Conservation (phyloP, 2,329 filamentous ascomycete species). For the Elsinoe australis region DNA sequence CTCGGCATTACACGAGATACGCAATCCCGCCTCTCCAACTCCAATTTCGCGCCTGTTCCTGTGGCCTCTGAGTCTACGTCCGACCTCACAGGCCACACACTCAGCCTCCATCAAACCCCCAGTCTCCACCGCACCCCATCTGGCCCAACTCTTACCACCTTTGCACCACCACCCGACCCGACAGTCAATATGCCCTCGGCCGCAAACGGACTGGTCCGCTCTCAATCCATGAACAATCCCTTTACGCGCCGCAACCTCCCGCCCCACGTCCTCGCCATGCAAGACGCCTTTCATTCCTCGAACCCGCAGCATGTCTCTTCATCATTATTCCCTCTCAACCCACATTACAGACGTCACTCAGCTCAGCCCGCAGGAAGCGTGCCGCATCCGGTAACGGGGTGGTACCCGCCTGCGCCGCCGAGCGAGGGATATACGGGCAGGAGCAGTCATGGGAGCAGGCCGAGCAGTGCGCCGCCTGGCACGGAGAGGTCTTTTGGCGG, state of each 20-base stretch:
- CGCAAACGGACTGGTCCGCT: constrained; percentile 7
- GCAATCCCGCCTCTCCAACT: background rate
- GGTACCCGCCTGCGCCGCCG: constrained; percentile 29
- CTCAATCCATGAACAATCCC: constrained; percentile 1
- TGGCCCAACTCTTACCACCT: background rate
- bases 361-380: constrained; percentile 22
- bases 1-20: background rate
- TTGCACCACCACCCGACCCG: constrained; percentile 4
- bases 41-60: background rate
- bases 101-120: background rate
- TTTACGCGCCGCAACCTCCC: constrained; percentile 8
- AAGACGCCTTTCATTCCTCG: constrained; percentile 18
- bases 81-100: background rate
- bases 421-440: background rate
- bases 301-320: constrained; percentile 21
- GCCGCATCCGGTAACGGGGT: constrained; percentile 29
- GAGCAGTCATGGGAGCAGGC: background rate
- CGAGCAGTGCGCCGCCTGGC: constrained; percentile 8
- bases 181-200: constrained; percentile 4
- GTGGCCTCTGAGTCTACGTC: background rate
- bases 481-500: background rate
- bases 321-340: constrained; percentile 25
- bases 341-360: constrained; percentile 20
- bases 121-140: background rate
- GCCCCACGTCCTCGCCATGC: constrained; percentile 18